phyloP scores from a whole-genome alignment of 2,329 filamentous ascomycete species.

The Colletotrichum sp. region DNA sequence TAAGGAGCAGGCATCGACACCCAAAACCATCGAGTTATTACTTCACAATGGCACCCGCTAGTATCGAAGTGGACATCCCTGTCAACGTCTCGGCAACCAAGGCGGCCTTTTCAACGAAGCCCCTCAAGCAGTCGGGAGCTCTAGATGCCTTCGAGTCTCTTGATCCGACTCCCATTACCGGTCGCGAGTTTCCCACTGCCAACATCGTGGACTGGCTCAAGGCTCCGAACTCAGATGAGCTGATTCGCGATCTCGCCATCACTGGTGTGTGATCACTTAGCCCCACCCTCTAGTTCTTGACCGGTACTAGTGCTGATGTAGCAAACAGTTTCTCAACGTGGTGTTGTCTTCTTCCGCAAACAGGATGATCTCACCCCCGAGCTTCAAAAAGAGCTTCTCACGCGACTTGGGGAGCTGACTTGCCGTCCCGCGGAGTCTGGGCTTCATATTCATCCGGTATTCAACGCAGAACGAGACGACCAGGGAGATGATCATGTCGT shows the following conservation, averaged over 20 bases:
- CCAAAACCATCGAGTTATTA: neutral
- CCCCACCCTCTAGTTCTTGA: no score
- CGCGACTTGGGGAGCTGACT: slow-evolving; percentile 62
- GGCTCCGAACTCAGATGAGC: slow-evolving; percentile 59
- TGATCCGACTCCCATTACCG: slow-evolving; percentile 61
- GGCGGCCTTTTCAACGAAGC: slow-evolving; percentile 25
- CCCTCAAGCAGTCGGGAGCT: slow-evolving; percentile 47
- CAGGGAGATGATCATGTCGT: slow-evolving; percentile 59
- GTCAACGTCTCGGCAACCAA: neutral
- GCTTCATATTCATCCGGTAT: slow-evolving; percentile 65
- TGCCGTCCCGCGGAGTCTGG: slow-evolving; percentile 62
- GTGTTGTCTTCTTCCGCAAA: slow-evolving; percentile 68
- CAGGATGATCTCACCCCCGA: slow-evolving; percentile 63
- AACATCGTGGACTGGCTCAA: slow-evolving; percentile 62
- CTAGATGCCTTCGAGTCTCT: slow-evolving; percentile 53
- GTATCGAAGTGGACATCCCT: slow-evolving; percentile 23
- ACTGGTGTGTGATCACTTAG: slow-evolving; percentile 47
- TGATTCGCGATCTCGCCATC: slow-evolving; percentile 64
- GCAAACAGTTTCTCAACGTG: slow-evolving; percentile 60
- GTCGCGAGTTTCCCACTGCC: slow-evolving; percentile 56
- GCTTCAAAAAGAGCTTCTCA: slow-evolving; percentile 63
- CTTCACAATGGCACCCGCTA: neutral
- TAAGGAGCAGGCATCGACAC: neutral
- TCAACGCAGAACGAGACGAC: slow-evolving; percentile 57
- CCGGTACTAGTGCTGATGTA: neutral